Evolutionary conservation across 1,284 basidiomycete genomes (phyloP), one percentile per base, ranked within the genome.

Genomic region (Xerocomus amazonicus): DNA sequence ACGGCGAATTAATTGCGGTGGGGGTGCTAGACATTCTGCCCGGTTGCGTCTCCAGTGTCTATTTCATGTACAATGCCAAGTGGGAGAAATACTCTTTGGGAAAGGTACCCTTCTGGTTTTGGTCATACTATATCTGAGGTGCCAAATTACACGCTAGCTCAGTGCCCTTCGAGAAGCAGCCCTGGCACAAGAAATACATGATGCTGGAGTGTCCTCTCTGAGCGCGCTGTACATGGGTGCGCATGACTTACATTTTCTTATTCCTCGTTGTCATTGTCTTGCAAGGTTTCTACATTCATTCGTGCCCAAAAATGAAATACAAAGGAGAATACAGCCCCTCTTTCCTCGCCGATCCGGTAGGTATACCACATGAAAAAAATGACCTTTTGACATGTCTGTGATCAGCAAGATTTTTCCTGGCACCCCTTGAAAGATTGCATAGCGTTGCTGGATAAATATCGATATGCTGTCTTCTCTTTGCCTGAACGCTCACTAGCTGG

Each of bases 291-390:
- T 97, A 97, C 68, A 88, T 97, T 45, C 81, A 96, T 57, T 84
- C 86, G 0, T 99, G 95, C 60, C 81, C 75, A 48, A 99, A 99
- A 71, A 99, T 99, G 97, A 78, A 79, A 52, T 99, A 99, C 73
- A 99, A 99, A 68, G 93, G 85, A 23, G 90, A 96, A 47, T 99
- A 95, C 58, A 66, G 74, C 0, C 96, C 97, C 0, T 94, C 92
- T 5, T 91, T 82, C 61, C 76, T 99, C 7, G 81, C 87, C 12
- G 96, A 99, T 69, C 92, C 94, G 9, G 88, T 92, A 57, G 77
- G 47, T 3, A 35, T 49, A 9, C 26, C 50, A 12, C 38, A 46
- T 37, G 9, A 32, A 48, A n/a, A 39, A 19, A 29, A 27, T 32
- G 32, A 14, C 16, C 41, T 26, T 47, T 40, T 56, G 34, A 61